Percentiles rank a stretch among this genome's conserved stretches.
Conservation (phyloP, 352 stramenopile species). For the Phytophthora capsici region DNA sequence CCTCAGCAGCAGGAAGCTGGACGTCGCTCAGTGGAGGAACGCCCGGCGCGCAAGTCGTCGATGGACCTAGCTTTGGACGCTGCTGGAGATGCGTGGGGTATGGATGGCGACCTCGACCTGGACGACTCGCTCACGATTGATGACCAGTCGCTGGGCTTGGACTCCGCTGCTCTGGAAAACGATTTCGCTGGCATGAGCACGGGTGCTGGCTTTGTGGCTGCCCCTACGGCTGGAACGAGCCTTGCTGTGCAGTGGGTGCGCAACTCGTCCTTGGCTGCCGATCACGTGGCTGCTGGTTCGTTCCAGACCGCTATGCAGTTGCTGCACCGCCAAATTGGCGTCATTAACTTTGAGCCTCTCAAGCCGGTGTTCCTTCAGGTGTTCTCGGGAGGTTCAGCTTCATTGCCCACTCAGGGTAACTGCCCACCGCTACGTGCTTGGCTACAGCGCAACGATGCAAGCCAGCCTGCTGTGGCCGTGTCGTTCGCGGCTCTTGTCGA, state of each 20-base stretch:
- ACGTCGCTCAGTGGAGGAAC: slow-evolving; percentile 50
- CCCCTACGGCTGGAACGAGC: slow-evolving; percentile 89
- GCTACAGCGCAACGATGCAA: slow-evolving; percentile 89
- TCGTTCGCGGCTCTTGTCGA: slow-evolving; percentile 93
- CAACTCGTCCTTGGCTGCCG: slow-evolving; percentile 97
- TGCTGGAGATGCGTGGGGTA: slow-evolving; percentile 76
- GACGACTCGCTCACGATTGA: slow-evolving; percentile 75
- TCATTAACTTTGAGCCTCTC: slow-evolving; percentile 97
- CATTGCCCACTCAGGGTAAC: slow-evolving; percentile 85
- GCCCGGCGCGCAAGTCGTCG: slow-evolving; percentile 61
- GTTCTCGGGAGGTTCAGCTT: slow-evolving; percentile 82
- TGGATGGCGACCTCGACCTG: slow-evolving; percentile 89
- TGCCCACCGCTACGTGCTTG: slow-evolving; percentile 77
- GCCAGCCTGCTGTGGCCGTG: slow-evolving; percentile 89
- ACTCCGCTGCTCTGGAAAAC: slow-evolving; percentile 55
- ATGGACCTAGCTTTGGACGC: slow-evolving; percentile 80
- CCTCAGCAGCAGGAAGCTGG: slow-evolving; percentile 45
- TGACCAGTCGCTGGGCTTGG: slow-evolving; percentile 48
- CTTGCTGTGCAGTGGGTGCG: slow-evolving; percentile 93
- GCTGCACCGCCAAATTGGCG: slow-evolving; percentile 98
- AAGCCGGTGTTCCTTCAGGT: slow-evolving; percentile 90
- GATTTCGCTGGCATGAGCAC: slow-evolving; percentile 54
- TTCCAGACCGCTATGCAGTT: slow-evolving; percentile 98
- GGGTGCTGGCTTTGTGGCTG: slow-evolving; percentile 87
- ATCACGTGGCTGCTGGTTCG: slow-evolving; percentile 97